phyloP scores from a whole-genome alignment of 768 basidiomycete genomes.

The Hygrocybe punicea region DNA sequence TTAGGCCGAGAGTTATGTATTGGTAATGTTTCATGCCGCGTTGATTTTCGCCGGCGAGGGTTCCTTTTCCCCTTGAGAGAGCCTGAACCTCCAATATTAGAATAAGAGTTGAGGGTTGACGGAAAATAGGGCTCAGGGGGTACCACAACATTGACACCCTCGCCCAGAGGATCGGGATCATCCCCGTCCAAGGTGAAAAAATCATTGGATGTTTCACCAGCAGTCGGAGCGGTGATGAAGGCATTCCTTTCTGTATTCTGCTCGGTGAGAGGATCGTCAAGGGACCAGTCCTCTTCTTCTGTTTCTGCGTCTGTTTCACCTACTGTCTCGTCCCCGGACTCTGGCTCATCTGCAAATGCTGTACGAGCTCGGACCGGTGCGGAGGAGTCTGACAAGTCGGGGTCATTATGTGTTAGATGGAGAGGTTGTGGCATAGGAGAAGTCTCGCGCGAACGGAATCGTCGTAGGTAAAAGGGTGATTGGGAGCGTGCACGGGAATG shows the following conservation, averaged over 20 bases:
- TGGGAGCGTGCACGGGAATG: slow-evolving; percentile 65
- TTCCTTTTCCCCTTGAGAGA: slow-evolving; percentile 42
- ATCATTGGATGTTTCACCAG: slow-evolving; percentile 43
- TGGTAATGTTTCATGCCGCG: slow-evolving; percentile 59
- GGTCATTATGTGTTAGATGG: slow-evolving; percentile 59
- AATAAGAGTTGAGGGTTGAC: slow-evolving; percentile 55
- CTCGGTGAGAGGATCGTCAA: slow-evolving; percentile 76
- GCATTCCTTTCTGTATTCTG: slow-evolving; percentile 86
- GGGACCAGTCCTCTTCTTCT: slow-evolving; percentile 58
- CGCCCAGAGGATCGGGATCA: slow-evolving; percentile 84
- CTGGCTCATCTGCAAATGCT: slow-evolving; percentile 56
- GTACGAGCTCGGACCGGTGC: slow-evolving; percentile 57
- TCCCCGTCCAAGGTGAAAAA: no score
- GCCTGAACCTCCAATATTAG: slow-evolving; percentile 21
- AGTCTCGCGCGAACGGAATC: slow-evolving; percentile 56
- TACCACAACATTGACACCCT: slow-evolving; percentile 86
- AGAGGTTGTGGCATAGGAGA: slow-evolving; percentile 57
- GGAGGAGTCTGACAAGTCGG: slow-evolving; percentile 55
- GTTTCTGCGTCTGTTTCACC: slow-evolving; percentile 53
- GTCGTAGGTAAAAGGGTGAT: slow-evolving; percentile 76
- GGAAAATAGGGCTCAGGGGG: slow-evolving; percentile 83
- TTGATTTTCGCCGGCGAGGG: slow-evolving; percentile 59
- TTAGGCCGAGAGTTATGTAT: slow-evolving; percentile 70
- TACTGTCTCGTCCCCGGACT: slow-evolving; percentile 62
- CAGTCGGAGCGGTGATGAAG: slow-evolving; percentile 33